Conservation (phyloP, 192 early-diverging fungal species). For the Linnemannia hyalina region DNA sequence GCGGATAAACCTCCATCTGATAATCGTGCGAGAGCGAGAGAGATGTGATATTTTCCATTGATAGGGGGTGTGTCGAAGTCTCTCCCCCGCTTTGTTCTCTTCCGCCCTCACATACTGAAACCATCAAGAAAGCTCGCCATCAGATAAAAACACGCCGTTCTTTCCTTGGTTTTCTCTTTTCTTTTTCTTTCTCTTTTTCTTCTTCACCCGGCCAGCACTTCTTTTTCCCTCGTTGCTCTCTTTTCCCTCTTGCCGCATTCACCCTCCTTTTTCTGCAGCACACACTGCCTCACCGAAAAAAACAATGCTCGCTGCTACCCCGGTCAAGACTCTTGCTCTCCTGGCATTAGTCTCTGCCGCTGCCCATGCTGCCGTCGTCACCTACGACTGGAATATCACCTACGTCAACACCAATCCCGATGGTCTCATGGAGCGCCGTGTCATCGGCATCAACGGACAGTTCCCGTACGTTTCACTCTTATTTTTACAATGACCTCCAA, state of each 20-base stretch:
- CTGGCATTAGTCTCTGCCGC: constrained; percentile 14
- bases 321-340: constrained; percentile 3
- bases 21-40: too few relatives aligned
- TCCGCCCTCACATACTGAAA: too few relatives aligned
- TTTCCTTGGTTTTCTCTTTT: too few relatives aligned
- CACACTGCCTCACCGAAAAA: background rate
- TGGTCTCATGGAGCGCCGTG: constrained; percentile 67
- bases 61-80: background rate
- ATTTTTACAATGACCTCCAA: constrained; percentile 25
- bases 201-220: background rate
- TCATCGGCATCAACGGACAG: constrained; percentile 71
- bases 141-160: background rate
- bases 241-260: background rate
- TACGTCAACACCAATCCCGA: constrained; percentile 73
- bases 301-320: background rate
- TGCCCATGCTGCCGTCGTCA: constrained; percentile 63
- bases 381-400: constrained; percentile 75
- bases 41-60: background rate
- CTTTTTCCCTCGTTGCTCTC: background rate
- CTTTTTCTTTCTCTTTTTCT: background rate
- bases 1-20: too few relatives aligned
- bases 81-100: too few relatives aligned
- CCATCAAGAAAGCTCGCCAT: background rate
- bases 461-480: constrained; percentile 64
- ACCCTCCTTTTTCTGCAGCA: background rate